Base-by-base conservation (phyloP, 2,329 filamentous ascomycete genomes). In the Penicillium verrucosum region DNA sequence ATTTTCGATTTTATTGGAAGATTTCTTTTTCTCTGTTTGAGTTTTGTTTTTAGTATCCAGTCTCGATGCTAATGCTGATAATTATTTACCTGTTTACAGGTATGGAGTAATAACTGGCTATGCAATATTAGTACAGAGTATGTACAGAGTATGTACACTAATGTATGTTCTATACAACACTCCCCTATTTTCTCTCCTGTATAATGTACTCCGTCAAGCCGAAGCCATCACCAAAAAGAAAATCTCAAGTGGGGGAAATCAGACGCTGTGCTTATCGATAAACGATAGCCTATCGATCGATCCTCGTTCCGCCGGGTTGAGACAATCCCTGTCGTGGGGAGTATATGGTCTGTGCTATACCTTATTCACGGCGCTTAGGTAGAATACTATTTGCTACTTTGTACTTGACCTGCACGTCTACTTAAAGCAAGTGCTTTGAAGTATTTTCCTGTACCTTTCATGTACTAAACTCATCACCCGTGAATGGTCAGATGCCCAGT, bases 211-310 rank as follows among this genome's bases (percentile, higher is more conserved):
- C 14, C 14, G 12, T 34, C 25, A 46, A 46, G 18, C 12, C 21
- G 21, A 34, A 36, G 21, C 21, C 14, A 44, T 44, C 49, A 51
- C 18, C 11, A 36, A 45, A 29, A 32, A 44, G 29, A 30, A 12
- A 23, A 10, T 10, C 29, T 5, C 30, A 43, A 30, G 36, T 44
- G 45, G 50, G 50, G 55, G 50, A 46, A 52, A 42, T 54, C 32
- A 46, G 45, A 54, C 23, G 45, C 36, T 43, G 38, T 42, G 45
- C 54, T 59, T 59, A 59, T 60, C 57, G 57, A 60, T 60, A 60
- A 51, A 50, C 57, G 45, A 58, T 57, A 60, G 54, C 57, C 57
- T 60, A 57, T 60, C 55, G 50, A 60, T 58, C 41, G 44, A 42
- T 25, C 27, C 32, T 37, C 41, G 49, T 36, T 46, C 51, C 41